Base-by-base conservation (phyloP, 805 yeast species). In the Wickerhamomyces silvicola region DNA sequence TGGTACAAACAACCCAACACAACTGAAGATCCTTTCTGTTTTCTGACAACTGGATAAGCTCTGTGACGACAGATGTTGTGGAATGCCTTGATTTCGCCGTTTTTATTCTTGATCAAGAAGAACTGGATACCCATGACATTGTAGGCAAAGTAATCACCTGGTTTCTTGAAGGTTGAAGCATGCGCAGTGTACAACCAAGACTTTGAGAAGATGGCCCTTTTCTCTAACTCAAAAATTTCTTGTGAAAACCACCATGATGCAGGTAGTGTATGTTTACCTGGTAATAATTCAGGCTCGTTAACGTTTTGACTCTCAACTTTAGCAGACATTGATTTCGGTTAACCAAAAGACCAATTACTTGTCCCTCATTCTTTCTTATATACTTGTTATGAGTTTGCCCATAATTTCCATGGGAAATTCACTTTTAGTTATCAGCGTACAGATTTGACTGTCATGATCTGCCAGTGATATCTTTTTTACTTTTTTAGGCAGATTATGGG, bases 181-280 rank as follows among this genome's bases (percentile, higher is more conserved):
- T 75, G 81, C 7, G 65, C 64, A 34, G 72, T 66, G 52, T 55
- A 74, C 31, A 75, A 47, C 81, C 81, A 75, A 18, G 75, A 58
- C 48, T 70, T 66, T 46, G 67, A 62, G 53, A 75, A 75, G 38
- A 75, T 62, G 11, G 80, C 66, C 45, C 78, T 60, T 44, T 70
- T 75, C 48, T 75, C 81, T 35, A 73, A 58, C 27, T 75, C 79
- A 45, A 69, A 70, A 28, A 75, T 68, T 38, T 70, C 70, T 34
- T 70, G 72, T 9, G 78, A 70, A 13, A 72, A 70, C 79, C 79
- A 75, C 81, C 81, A 75, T 13, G 78, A 70, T 9, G 81, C 76
- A 18, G 81, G 81, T 28, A 75, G 61, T 0, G 81, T 75, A 54
- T 74, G 75, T 37, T 59, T 59, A 18, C 66, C 66, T 15, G 64